Evolutionary conservation across 306 rosid species (phyloP).

Genomic region (Rubus idaeus): DNA sequence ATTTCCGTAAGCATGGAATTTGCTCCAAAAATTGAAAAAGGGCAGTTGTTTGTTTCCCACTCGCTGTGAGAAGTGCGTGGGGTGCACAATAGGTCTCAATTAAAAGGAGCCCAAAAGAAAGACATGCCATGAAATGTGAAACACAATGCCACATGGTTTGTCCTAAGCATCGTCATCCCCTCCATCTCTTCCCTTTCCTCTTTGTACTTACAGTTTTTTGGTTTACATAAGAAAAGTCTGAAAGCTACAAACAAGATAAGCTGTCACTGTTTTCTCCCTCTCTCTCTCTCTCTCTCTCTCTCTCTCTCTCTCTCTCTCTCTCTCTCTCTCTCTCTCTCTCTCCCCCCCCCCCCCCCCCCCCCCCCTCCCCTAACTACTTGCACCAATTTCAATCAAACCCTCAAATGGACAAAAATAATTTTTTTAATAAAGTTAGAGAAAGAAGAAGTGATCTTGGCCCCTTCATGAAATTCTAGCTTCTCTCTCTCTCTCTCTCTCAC

Average conservation of each 20-base stretch:
- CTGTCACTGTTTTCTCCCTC: conserved; percentile 59
- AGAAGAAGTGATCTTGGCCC: conserved; percentile 18
- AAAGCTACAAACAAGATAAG: conserved; percentile 63
- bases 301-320: conserved; percentile 5
- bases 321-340: conserved; percentile 30
- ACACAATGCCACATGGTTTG: conserved; percentile 88
- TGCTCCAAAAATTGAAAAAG: neutral
- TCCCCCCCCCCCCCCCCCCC: no score
- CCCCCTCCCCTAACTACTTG: conserved; percentile 4
- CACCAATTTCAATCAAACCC: conserved; percentile 33
- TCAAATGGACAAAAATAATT: conserved; percentile 26
- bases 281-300: conserved; percentile 28
- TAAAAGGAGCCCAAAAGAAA: conserved; percentile 37
- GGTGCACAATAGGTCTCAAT: conserved; percentile 4
- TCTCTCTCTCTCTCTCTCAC: conserved; percentile 23
- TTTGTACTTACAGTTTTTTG: conserved; percentile 63
- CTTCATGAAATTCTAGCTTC: conserved; percentile 2
- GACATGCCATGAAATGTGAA: conserved; percentile 91
- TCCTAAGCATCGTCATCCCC: conserved; percentile 54
- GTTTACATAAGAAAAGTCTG: conserved; percentile 63
- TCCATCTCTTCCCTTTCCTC: conserved; percentile 27
- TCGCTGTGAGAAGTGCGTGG: conserved; percentile 35
- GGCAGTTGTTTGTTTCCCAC: conserved; percentile 23
- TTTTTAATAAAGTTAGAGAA: neutral
- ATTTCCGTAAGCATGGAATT: neutral